A percentile compares a stretch with the other conserved stretches of the same genome.
Conservation (phyloP, 2,329 filamentous ascomycete species). For the Knoxdaviesia proteae region DNA sequence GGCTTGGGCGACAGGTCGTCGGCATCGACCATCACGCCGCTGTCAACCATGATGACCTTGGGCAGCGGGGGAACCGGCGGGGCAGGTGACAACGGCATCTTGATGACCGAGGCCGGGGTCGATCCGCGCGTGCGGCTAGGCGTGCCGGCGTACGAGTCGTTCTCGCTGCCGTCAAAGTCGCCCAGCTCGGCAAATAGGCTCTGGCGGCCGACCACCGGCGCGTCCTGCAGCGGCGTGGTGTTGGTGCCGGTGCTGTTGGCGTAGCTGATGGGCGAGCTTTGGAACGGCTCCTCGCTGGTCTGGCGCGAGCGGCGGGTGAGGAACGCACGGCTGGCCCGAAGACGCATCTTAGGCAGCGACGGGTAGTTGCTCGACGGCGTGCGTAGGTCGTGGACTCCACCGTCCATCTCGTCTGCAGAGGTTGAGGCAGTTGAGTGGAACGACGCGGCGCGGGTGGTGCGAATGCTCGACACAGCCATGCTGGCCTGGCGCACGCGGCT, state of each 20-base stretch:
- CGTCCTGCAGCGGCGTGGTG: conserved; percentile 26
- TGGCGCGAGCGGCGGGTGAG: conserved; percentile 38
- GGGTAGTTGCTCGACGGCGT: conserved; percentile 43
- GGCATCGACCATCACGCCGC: conserved; percentile 38
- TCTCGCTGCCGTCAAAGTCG: conserved; percentile 56
- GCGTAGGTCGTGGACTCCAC: conserved; percentile 29
- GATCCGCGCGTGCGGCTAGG: conserved; percentile 29
- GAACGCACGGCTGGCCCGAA: conserved; percentile 46
- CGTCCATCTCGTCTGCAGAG: conserved; percentile 55
- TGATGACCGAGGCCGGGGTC: conserved; percentile 25
- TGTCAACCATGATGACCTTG: conserved; percentile 36
- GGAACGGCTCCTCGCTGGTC: conserved; percentile 37
- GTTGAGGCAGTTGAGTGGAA: conserved; percentile 79
- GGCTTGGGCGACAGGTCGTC: conserved; percentile 12
- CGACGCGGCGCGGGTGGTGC: conserved; percentile 25
- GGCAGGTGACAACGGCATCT: conserved; percentile 21
- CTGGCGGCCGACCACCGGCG: conserved; percentile 36
- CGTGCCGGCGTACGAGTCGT: conserved; percentile 40
- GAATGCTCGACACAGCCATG: conserved; percentile 26
- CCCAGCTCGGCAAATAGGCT: conserved; percentile 83
- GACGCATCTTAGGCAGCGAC: conserved; percentile 34
- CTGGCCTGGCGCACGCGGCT: conserved; percentile 20
- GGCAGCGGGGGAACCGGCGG: conserved; percentile 28
- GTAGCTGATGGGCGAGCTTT: conserved; percentile 38
- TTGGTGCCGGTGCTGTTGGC: conserved; percentile 22